Conservation (phyloP, 2,329 filamentous ascomycete genomes). For the Rhynchosporium graminicola region DNA sequence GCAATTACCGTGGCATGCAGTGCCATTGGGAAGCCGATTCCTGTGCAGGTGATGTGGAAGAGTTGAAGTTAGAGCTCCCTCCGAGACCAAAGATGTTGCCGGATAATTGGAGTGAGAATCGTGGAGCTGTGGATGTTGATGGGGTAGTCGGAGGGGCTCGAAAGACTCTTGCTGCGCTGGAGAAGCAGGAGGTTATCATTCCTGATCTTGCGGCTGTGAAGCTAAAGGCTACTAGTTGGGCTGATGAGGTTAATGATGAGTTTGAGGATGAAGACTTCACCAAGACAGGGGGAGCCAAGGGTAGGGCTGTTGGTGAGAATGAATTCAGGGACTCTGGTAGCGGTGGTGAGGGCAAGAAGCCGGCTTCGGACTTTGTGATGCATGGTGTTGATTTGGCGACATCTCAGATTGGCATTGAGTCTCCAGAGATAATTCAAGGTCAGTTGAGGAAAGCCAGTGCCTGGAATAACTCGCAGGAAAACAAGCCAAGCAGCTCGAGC, state of each 20-base stretch:
- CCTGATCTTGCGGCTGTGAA: conserved; percentile 24
- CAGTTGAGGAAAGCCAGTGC: background rate
- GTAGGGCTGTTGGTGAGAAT: background rate
- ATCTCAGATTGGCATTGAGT: background rate
- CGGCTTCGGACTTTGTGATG: background rate
- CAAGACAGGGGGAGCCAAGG: background rate
- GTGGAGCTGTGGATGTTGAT: background rate
- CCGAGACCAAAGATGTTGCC: conserved; percentile 21
- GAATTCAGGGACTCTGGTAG: too few relatives aligned
- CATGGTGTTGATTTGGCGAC: background rate
- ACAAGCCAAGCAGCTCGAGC: background rate
- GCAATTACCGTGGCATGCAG: conserved; percentile 20
- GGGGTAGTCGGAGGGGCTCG: background rate
- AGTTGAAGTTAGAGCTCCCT: conserved; percentile 22
- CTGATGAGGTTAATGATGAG: conserved; percentile 33
- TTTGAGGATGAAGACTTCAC: conserved; percentile 2
- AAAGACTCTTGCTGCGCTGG: conserved; percentile 22
- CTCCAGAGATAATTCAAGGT: background rate
- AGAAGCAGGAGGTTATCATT: conserved; percentile 28
- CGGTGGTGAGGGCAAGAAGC: background rate
- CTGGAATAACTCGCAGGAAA: background rate
- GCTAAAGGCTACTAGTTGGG: conserved; percentile 28
- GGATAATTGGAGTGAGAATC: background rate
- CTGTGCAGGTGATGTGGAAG: conserved; percentile 32
- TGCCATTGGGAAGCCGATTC: conserved; percentile 32